Evolutionary conservation across 768 basidiomycete genomes (phyloP).

Genomic region (Suillus cothurnatus): DNA sequence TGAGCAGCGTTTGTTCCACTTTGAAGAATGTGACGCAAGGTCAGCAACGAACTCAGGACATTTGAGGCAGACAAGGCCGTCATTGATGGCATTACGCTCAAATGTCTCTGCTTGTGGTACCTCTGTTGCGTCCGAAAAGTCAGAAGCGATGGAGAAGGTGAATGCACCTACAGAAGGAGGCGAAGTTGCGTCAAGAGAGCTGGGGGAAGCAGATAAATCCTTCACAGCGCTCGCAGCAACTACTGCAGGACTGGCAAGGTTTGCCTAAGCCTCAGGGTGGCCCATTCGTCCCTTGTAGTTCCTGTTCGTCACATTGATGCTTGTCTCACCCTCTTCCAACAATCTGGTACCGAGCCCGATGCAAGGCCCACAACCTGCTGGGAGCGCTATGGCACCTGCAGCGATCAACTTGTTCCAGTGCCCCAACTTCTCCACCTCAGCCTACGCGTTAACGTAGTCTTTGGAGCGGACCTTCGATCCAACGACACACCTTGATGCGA

Average conservation of each 20-base stretch:
- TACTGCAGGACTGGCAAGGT: constrained; percentile 94
- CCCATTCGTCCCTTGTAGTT: constrained; percentile 99
- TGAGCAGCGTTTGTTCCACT: too few relatives aligned
- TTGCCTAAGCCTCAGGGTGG: constrained; percentile 90
- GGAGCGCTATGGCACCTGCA: constrained; percentile 87
- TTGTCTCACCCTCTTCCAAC: constrained; percentile 91
- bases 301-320: constrained; percentile 97
- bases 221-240: constrained; percentile 95
- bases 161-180: constrained; percentile 57
- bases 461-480: too few relatives aligned
- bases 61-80: constrained; percentile 94
- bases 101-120: constrained; percentile 60
- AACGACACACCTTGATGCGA: too few relatives aligned
- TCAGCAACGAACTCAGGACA: constrained; percentile 87
- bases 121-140: constrained; percentile 31
- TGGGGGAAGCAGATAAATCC: constrained; percentile 85
- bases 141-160: constrained; percentile 52
- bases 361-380: constrained; percentile 98
- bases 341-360: constrained; percentile 94
- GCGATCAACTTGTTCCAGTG: constrained; percentile 86
- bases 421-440: constrained; percentile 81
- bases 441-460: too few relatives aligned
- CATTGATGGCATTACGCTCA: constrained; percentile 99
- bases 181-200: constrained; percentile 53
- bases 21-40: constrained; percentile 34